Evolutionary conservation across 1,284 basidiomycete species (phyloP), one percentile per base, ranked within the genome.

Genomic region (Ustilago shanxiensis): DNA sequence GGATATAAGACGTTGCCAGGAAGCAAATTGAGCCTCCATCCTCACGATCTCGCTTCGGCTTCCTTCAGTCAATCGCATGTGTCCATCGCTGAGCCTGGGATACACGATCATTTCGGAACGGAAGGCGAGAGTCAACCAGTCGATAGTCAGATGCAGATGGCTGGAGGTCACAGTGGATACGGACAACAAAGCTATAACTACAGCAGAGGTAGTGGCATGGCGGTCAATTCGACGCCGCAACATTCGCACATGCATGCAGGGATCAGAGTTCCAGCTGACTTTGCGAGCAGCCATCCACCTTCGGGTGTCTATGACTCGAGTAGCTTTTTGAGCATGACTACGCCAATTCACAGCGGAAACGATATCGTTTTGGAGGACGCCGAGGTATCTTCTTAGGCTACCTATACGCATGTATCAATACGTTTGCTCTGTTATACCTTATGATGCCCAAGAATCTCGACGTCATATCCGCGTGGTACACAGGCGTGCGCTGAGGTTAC

Each of bases 1-100:
- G 79, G 79, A 6, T 67, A 66, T 55, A 70, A 71, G 63, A 60
- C 60, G 10, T 26, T 70, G 9, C 76, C 72, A 4, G 67, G 60
- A 5, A 72, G 53, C 53, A 70, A 69, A 29, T 44, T 77, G 22
- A 63, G 49, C 20, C 41, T 65, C 6, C 58, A 65, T 31, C 57
- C 62, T 11, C 49, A 58, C 56, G 66, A 69, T 11, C 33, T 65
- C 14, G 53, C 58, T 11, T 14, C 39, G 8, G 50, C 41, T 2
- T 69, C 66, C 44, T 66, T 49, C 18, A 63, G 51, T 8, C 61
- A 64, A 29, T 63, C 66, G 20, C 66, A 69, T 13, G 3, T 39
- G 9, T 54, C 52, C 10, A 58, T 66, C 58, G 54, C 39, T 4
- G 37, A 35, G 4, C 31, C 35, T 1, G 59, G 45, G 22, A 35